Conservation (phyloP, 371 early-diverging fungal species). For the Zychaea mexicana region DNA sequence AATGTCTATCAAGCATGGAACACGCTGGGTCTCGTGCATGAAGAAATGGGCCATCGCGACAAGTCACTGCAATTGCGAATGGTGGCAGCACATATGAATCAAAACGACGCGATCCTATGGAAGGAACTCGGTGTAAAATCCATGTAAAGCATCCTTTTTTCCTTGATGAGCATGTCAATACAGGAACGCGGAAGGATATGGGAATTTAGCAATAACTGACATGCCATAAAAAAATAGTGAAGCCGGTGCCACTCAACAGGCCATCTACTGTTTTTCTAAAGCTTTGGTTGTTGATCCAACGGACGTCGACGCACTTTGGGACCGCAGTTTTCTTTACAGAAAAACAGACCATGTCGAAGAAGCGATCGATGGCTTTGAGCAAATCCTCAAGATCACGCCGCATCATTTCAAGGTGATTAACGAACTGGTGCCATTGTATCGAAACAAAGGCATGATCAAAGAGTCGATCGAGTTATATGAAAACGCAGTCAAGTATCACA, state of each 20-base stretch:
- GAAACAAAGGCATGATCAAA: constrained; percentile 43
- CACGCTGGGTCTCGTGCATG: constrained; percentile 89
- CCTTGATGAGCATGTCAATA: too few species aligned
- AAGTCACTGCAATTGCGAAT: constrained; percentile 82
- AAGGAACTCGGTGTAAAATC: constrained; percentile 78
- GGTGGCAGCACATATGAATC: constrained; percentile 90
- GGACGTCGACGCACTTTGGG: constrained; percentile 74
- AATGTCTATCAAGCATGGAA: constrained; percentile 82
- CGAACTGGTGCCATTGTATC: constrained; percentile 55
- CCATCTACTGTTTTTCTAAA: constrained; percentile 79
- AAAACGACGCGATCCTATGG: constrained; percentile 83
- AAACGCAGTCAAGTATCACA: constrained; percentile 44
- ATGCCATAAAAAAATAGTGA: too few species aligned
- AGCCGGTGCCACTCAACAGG: constrained; percentile 70
- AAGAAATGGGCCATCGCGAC: constrained; percentile 78
- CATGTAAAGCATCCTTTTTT: constrained; percentile 45
- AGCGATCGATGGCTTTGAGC: constrained; percentile 56
- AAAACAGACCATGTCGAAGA: constrained; percentile 41
- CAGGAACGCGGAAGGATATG: background rate
- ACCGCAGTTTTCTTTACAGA: constrained; percentile 65
- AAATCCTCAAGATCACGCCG: constrained; percentile 51
- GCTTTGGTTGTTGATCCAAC: constrained; percentile 64
- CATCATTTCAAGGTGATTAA: constrained; percentile 60
- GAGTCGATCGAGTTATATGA: constrained; percentile 62
- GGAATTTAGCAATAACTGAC: background rate